Evolutionary conservation across 1,139 yeast species (phyloP), one percentile per base, ranked within the genome.

Genomic region (Yamadazyma mexicana): DNA sequence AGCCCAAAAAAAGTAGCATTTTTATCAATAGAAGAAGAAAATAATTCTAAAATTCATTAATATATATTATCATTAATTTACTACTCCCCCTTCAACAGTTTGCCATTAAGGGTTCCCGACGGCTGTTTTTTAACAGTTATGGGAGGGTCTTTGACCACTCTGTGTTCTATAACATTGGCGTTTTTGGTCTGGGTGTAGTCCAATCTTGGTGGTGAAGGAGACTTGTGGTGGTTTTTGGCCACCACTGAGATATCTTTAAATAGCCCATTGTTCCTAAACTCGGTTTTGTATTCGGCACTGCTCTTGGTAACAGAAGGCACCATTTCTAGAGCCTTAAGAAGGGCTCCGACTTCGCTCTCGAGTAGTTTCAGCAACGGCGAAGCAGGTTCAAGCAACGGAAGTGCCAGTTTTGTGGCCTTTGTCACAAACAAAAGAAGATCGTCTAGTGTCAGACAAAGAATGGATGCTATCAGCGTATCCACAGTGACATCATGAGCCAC

Each of bases 81-180:
- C 34, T 35, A 46, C 26, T 48, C 50, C 6, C 50, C 44, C 26
- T 47, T 48, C 8, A 44, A 34, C 31, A 25, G 42, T 28, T 48
- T 47, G 14, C 43, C 37, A 31, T 27, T 40, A 3, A 26, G 6
- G 7, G 18, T 5, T 4, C 31, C 31, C n/a, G 31, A 16, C n/a
- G 12, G n/a, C 20, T 28, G 4, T 4, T 15, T 15, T 20, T 28
- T 28, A 14, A 4, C 33, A n/a, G 17, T 6, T 4, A 5, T 12
- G 9, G 28, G 5, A 14, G 34, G 3, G 20, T 22, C 34, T 14
- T 16, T 20, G 7, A 48, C 11, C 9, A 49, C 20, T 35, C 32
- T 46, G 31, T 50, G 49, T 29, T 50, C 54, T 22, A 50, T 50
- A 8, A 52, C 51, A 32, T 50, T 47, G 25, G 48, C 18, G 31